Evolutionary conservation across 495 filamentous ascomycete species (phyloP), one percentile per base, ranked within the genome.

Genomic region (Amphirosellinia nigrospora): DNA sequence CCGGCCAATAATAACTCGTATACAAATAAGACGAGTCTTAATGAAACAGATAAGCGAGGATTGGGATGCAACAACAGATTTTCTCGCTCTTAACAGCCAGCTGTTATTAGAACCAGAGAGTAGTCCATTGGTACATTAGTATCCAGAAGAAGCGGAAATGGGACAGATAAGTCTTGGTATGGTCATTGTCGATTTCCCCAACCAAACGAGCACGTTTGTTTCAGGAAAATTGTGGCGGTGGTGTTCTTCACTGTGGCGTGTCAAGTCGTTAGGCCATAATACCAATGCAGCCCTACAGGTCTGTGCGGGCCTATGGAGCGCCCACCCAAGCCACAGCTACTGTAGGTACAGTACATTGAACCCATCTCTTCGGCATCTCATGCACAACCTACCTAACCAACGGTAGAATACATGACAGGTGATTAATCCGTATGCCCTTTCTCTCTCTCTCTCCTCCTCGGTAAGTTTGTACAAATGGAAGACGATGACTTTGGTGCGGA

Each of bases 401-500:
- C 19, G 36, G 36, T 38, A 38, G 36, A 38, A 52, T 2, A 19
- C 6, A 28, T 2, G 5, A n/a, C 2, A 8, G 15, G 15, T 34
- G 3, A 13, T 34, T 34, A 4, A 58, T 30, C 32, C 4, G 15
- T 30, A n/a, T 38, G n/a, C 5, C 30, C 21, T 10, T 21, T 11
- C 30, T 36, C 16, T 21, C n/a, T 32, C 4, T 8, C n/a, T 11
- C 55, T 52, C 3, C 26, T n/a, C 53, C 16, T 1, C 8, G 0
- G 23, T 21, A 41, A 41, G 6, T 3, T 30, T 70, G 4, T 11
- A 6, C 23, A 43, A 60, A 86, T 83, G 82, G 82, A 83, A 45
- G 90, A 90, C 69, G 87, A 90, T 68, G 85, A 85, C 36, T 90
- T 86, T 61, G 88, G 83, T 67, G 87, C 82, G 34, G 89, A 90